A percentile compares a stretch with the other conserved stretches of the same genome.
phyloP scores from a whole-genome alignment of 305 asterid genomes.

The Fraxinus albicans region DNA sequence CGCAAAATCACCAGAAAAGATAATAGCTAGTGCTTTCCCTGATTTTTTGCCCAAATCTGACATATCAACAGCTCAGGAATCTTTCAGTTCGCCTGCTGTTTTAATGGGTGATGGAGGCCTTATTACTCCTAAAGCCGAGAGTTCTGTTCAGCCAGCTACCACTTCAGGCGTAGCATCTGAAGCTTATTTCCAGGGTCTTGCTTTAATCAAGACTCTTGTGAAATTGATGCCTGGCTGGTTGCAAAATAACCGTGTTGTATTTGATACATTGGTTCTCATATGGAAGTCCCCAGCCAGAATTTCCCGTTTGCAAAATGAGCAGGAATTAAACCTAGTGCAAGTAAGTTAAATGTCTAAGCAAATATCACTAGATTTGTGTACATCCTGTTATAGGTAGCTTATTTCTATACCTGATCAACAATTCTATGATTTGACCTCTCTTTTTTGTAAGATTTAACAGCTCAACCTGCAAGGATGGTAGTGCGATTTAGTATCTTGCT shows the following conservation, averaged over 20 bases:
- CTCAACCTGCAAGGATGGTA: neutral
- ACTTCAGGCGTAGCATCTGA: slow-evolving; percentile 59
- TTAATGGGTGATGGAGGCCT: slow-evolving; percentile 56
- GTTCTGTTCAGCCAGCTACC: slow-evolving; percentile 51
- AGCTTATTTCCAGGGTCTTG: slow-evolving; percentile 98
- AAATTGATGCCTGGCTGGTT: slow-evolving; percentile 98
- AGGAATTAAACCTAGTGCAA: slow-evolving; percentile 90
- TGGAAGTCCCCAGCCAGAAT: slow-evolving; percentile 96
- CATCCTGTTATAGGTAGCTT: slow-evolving; percentile 13
- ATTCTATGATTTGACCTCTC: neutral
- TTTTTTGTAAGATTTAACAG: neutral
- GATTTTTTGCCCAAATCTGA: slow-evolving; percentile 63
- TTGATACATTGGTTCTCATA: slow-evolving; percentile 79
- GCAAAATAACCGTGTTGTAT: slow-evolving; percentile 81
- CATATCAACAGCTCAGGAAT: slow-evolving; percentile 53
- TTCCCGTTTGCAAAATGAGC: slow-evolving; percentile 85
- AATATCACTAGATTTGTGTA: neutral
- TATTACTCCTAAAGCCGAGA: slow-evolving; percentile 65
- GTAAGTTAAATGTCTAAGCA: slow-evolving; percentile 48
- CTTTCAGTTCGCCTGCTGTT: slow-evolving; percentile 50
- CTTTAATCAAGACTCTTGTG: slow-evolving; percentile 84
- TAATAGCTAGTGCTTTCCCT: slow-evolving; percentile 90
- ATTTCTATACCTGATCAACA: neutral
- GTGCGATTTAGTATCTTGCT: neutral
- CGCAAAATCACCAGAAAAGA: slow-evolving; percentile 96